phyloP scores from a whole-genome alignment of 306 rosid species.

The Medicago arabica region DNA sequence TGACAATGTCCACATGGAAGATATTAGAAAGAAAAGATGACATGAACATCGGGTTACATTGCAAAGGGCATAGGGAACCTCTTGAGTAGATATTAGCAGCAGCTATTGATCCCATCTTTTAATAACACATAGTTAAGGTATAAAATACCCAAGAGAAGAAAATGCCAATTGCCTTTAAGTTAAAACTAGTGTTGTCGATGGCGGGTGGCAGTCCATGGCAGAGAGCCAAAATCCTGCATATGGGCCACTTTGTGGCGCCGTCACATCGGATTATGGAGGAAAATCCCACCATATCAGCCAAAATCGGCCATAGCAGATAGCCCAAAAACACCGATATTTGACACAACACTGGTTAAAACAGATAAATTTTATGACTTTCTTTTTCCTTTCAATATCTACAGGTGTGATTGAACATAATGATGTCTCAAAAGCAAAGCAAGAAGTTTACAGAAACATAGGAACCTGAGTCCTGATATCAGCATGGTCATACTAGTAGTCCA shows the following conservation, averaged over 20 bases:
- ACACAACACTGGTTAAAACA: background rate
- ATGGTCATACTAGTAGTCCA: conserved; percentile 1
- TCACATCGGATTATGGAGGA: too few species aligned
- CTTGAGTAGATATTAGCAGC: background rate
- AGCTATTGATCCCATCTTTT: background rate
- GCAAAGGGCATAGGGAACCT: background rate
- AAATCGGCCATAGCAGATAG: too few species aligned
- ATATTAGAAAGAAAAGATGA: background rate
- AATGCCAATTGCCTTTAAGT: conserved; percentile 7
- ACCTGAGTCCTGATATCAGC: background rate
- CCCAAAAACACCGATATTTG: too few species aligned
- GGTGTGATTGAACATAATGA: conserved; percentile 23
- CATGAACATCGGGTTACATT: background rate
- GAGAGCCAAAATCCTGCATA: too few species aligned
- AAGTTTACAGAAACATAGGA: conserved; percentile 27
- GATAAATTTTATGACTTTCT: background rate
- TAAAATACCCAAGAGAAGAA: background rate
- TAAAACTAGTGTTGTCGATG: background rate
- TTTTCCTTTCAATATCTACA: conserved; percentile 23
- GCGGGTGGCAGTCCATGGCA: too few species aligned
- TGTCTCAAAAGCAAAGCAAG: conserved; percentile 13
- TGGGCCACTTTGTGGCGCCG: too few species aligned
- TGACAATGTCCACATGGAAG: background rate
- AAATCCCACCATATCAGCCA: too few species aligned
- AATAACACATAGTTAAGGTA: conserved; percentile 23